Evolutionary conservation across 2,329 filamentous ascomycete species (phyloP).

Genomic region (Lachnellula occidentalis): DNA sequence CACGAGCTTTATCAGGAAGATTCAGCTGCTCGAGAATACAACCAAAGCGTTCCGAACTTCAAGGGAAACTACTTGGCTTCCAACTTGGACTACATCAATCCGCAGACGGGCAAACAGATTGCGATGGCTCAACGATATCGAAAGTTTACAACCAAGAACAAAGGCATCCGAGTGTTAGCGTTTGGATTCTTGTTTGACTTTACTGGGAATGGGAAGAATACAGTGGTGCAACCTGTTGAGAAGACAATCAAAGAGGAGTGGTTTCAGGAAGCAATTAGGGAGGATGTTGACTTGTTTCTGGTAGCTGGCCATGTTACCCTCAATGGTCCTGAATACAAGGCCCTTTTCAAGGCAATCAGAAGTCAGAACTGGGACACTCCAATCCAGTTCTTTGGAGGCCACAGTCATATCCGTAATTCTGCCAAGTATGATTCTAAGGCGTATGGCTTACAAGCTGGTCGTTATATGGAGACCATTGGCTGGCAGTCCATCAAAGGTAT

Average conservation of each 20-base stretch:
- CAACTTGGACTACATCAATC: constrained; percentile 83
- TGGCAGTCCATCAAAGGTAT: constrained; percentile 79
- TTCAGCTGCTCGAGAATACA: constrained; percentile 72
- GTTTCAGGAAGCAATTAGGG: constrained; percentile 82
- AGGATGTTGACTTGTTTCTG: constrained; percentile 81
- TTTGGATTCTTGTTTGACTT: constrained; percentile 98
- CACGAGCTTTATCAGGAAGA: constrained; percentile 87
- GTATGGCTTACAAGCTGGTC: constrained; percentile 76
- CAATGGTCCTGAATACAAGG: constrained; percentile 71
- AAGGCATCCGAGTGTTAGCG: constrained; percentile 74
- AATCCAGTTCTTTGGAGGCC: constrained; percentile 88
- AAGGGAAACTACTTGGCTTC: constrained; percentile 77
- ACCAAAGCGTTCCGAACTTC: constrained; percentile 78
- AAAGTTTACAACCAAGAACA: constrained; percentile 88
- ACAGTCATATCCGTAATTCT: constrained; percentile 84
- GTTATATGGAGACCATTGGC: constrained; percentile 92
- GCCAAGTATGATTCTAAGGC: constrained; percentile 72
- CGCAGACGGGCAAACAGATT: constrained; percentile 61
- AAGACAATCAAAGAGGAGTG: constrained; percentile 77
- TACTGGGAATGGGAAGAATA: constrained; percentile 84
- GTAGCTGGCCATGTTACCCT: constrained; percentile 82
- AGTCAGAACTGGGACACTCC: constrained; percentile 72
- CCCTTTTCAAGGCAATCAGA: constrained; percentile 74
- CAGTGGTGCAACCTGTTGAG: constrained; percentile 72
- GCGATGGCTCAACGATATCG: constrained; percentile 78